Evolutionary conservation across 2,329 filamentous ascomycete genomes (phyloP).

Genomic region (Neofusicoccum sp.): DNA sequence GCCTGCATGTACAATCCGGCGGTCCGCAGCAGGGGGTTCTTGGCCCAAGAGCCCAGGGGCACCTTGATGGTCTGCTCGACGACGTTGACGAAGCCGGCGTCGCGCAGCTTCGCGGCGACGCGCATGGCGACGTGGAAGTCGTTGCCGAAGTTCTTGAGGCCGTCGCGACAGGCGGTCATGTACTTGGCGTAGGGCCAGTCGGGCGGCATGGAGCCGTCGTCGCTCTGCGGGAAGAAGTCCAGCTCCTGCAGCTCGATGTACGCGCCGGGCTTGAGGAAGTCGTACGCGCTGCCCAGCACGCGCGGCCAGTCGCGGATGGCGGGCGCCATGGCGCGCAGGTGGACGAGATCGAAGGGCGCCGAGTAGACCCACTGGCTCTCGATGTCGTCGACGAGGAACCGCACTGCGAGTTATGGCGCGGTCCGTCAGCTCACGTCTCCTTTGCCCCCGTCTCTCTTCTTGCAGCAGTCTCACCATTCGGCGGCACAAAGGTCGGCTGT

Average conservation of each 20-base stretch:
- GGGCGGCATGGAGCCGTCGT: slow-evolving; percentile 44
- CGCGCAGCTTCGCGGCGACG: slow-evolving; percentile 30
- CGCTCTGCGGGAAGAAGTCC: slow-evolving; percentile 42
- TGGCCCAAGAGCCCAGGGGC: slow-evolving; percentile 32
- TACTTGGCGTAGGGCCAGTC: slow-evolving; percentile 9
- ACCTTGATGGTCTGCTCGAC: slow-evolving; percentile 34
- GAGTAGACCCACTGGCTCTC: slow-evolving; percentile 49
- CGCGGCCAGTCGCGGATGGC: slow-evolving; percentile 52
- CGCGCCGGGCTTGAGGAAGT: slow-evolving; percentile 47
- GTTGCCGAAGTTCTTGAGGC: slow-evolving; percentile 6
- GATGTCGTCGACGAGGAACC: slow-evolving; percentile 53
- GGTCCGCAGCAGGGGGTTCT: slow-evolving; percentile 25
- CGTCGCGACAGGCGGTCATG: background rate
- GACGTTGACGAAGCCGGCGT: slow-evolving; percentile 49
- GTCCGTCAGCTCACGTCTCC: background rate
- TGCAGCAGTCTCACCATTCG: slow-evolving; percentile 21
- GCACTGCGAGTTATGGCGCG: slow-evolving; percentile 34
- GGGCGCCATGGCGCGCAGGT: slow-evolving; percentile 57
- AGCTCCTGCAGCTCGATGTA: slow-evolving; percentile 55
- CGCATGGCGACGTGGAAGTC: slow-evolving; percentile 4
- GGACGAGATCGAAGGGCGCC: slow-evolving; percentile 48
- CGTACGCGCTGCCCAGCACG: slow-evolving; percentile 48
- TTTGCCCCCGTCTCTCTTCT: background rate
- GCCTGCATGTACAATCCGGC: slow-evolving; percentile 32
- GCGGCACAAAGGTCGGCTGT: slow-evolving; percentile 38